Base-by-base conservation (phyloP, 352 stramenopile species). In the Globisporangium heterothallicum region DNA sequence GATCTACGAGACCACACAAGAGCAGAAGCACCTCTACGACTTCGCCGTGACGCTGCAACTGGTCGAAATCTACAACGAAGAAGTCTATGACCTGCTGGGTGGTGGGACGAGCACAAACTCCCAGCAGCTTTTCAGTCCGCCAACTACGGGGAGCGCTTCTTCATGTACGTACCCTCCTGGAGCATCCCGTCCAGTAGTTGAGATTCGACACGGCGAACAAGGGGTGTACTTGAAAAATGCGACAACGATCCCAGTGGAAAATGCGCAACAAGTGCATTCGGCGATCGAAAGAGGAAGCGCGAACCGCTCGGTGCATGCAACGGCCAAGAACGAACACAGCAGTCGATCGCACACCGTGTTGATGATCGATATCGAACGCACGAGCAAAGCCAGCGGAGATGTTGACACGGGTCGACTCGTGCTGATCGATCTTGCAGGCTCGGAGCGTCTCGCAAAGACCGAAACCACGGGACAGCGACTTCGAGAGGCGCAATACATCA, bases 21-120 rank as follows among this genome's bases (percentile, higher is more conserved):
- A 80, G 41, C 77, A 86, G 54, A 38, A 63, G 25, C 58, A 75
- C 18, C 53, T 81, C 12, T 83, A 70, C 40, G 72, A 70, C 35
- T 84, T 86, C 35, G 41, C 41, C 3, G 63, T 88, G 8, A 53
- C 60, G 14, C 32, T 89, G 36, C 72, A 87, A 58, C 74, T 90
- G 48, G 77, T 94, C 19, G 79, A 94, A 62, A 76, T 94, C 46
- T 92, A 94, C 65, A 94, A 94, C 53, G 84, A 94, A 53, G 83
- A 94, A 45, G 72, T 92, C 43, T 86, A 84, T 32, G 84, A 94
- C 40, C 55, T 94, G 18, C 54, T 94, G 19, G 64, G 34, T 18
- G 53, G 32, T 25, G 43, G 24, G 41, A 49, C 34, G 18, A 19
- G 35, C 1, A 30, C 36, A 19, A 21, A 35, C 47, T 29, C 32